phyloP scores from a whole-genome alignment of 148 eudicot species.

The Silene conica region DNA sequence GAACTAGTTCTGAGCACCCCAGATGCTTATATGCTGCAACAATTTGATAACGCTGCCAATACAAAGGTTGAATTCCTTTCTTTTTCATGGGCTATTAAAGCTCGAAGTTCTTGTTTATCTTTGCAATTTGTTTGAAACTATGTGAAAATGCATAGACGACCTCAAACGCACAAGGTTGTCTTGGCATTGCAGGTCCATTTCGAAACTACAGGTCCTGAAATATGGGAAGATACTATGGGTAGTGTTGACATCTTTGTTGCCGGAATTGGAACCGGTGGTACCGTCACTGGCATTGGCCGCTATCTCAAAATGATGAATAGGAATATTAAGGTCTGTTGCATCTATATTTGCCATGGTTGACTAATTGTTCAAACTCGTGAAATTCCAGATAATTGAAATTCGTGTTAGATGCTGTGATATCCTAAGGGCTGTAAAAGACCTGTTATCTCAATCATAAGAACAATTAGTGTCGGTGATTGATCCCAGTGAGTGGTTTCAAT shows the following conservation, averaged over 20 bases:
- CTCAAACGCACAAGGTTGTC: neutral
- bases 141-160: neutral
- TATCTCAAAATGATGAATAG: constrained; percentile 65
- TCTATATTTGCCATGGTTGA: neutral
- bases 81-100: neutral
- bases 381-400: neutral
- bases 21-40: constrained; percentile 63
- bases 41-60: constrained; percentile 66
- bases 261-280: constrained; percentile 77
- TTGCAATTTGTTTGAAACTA: neutral
- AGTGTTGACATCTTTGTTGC: constrained; percentile 59
- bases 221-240: constrained; percentile 75
- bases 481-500: no score
- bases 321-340: constrained; percentile 45
- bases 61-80: constrained; percentile 42
- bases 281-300: constrained; percentile 61
- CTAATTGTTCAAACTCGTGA: neutral
- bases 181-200: constrained; percentile 53
- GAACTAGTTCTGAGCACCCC: constrained; percentile 53
- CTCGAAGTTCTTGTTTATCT: neutral
- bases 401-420: neutral
- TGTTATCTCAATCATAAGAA: neutral
- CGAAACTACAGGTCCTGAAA: constrained; percentile 84
- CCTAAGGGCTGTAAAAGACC: neutral
- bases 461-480: neutral